These are phyloP conservation scores for Bassia scoparia DNA, from an alignment of 148 eudicot species.

Conservation along the genomic window DNA sequence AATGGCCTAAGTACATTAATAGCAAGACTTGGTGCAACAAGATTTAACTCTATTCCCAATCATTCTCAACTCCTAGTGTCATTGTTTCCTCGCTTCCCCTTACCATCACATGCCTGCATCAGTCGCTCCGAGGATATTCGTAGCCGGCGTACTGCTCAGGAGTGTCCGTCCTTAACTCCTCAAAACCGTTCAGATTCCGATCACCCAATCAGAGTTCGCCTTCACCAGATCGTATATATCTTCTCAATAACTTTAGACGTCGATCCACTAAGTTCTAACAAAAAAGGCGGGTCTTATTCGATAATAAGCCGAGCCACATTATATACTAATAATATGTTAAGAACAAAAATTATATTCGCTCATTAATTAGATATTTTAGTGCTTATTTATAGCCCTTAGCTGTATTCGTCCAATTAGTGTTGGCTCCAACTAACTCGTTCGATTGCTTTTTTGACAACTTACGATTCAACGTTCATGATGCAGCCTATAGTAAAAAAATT, in stretches of 20 bases:
- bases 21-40: slow-evolving; percentile 24
- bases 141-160: slow-evolving; percentile 47
- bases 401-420: neutral
- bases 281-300: neutral
- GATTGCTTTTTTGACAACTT: too few relatives aligned
- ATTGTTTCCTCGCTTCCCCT: neutral
- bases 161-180: slow-evolving; percentile 29
- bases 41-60: slow-evolving; percentile 11
- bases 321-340: too few relatives aligned
- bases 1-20: too few relatives aligned
- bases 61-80: slow-evolving; percentile 21
- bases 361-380: too few relatives aligned
- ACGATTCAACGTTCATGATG: too few relatives aligned
- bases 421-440: too few relatives aligned
- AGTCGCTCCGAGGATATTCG: slow-evolving; percentile 31
- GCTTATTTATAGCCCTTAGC: too few relatives aligned
- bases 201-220: slow-evolving; percentile 60
- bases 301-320: neutral
- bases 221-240: neutral
- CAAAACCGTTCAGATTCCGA: slow-evolving; percentile 40
- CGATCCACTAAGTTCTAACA: too few relatives aligned
- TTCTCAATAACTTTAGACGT: neutral
- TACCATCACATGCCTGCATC: slow-evolving; percentile 17
- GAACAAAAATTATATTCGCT: too few relatives aligned
- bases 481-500: too few relatives aligned